Base-by-base conservation (phyloP, 495 filamentous ascomycete species). In the Aspergillus biplanus region DNA sequence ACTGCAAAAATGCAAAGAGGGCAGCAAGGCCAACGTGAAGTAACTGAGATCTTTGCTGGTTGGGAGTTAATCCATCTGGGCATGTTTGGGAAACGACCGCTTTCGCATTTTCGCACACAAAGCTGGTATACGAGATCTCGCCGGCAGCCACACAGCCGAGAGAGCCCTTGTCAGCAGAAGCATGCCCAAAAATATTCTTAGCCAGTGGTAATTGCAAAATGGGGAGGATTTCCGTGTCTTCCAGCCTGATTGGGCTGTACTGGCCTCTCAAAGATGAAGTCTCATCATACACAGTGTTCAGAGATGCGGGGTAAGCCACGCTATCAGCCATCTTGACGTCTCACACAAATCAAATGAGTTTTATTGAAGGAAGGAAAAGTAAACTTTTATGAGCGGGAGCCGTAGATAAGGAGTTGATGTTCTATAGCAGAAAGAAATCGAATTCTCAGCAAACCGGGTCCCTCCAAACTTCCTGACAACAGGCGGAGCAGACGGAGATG, bases 1-100 rank as follows among this genome's bases (percentile, higher is more conserved):
- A 87, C 66, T 98, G 95, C 21, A 97, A 73, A 73, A 98, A 98
- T n/a, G 86, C 85, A 68, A 90, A 83, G 21, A 97, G 80, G 0
- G 92, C 88, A 2, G 89, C 88, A 15, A 89, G 76, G 18, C 86
- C 92, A 49, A 95, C 75, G 27, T 83, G 73, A 50, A 89, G 73
- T 34, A 87, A 37, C 53, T 78, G 78, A 7, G 77, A 81, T 53
- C 71, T 69, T 56, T 67, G 71, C 67, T 77, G 72, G 58, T 73
- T 69, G 8, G 59, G 6, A 7, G 71, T 73, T 35, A 73, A 56
- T 18, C 65, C 77, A 49, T 74, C 69, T 50, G 27, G 52, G 0
- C 59, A 56, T 33, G 67, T 50, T 52, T 73, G 61, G 5, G 73
- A 67, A 21, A 65, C 53, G 11, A 56, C 59, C 5, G 71, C 64